Evolutionary conservation across 176 grass and related monocot species (phyloP).

Genomic region (Melocanna baccifera): DNA sequence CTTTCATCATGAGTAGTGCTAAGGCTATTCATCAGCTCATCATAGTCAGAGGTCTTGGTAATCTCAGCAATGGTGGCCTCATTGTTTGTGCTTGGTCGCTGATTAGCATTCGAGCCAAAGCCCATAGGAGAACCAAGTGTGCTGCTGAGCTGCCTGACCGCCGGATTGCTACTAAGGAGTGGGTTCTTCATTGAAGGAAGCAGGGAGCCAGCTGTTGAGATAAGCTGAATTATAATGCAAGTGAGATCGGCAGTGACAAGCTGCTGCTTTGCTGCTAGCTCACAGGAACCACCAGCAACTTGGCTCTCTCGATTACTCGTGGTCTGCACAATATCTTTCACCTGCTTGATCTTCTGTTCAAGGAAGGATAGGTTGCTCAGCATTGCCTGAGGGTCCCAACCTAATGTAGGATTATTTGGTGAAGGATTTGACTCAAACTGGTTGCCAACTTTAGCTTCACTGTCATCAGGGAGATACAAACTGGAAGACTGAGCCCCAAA

Average conservation of each 20-base stretch:
- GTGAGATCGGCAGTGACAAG: slow-evolving; percentile 78
- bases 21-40: slow-evolving; percentile 52
- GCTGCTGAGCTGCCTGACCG: slow-evolving; percentile 48
- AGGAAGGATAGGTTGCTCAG: slow-evolving; percentile 73
- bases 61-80: slow-evolving; percentile 36
- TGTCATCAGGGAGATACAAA: slow-evolving; percentile 47
- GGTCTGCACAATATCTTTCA: slow-evolving; percentile 68
- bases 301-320: slow-evolving; percentile 54
- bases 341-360: slow-evolving; percentile 92
- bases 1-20: slow-evolving; percentile 37
- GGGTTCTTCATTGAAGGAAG: slow-evolving; percentile 83
- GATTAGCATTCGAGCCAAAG: slow-evolving; percentile 43
- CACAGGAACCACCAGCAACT: slow-evolving; percentile 33
- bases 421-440: slow-evolving; percentile 49
- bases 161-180: slow-evolving; percentile 61
- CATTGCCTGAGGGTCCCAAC: slow-evolving; percentile 73
- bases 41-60: slow-evolving; percentile 49
- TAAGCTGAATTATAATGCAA: slow-evolving; percentile 85
- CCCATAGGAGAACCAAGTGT: slow-evolving; percentile 41
- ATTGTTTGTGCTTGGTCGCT: slow-evolving; percentile 24
- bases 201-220: slow-evolving; percentile 77
- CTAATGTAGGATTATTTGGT: slow-evolving; percentile 31
- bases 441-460: slow-evolving; percentile 45
- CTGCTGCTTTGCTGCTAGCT: slow-evolving; percentile 69
- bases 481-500: slow-evolving; percentile 41